These are phyloP conservation scores for Megacollybia marginata DNA, from an alignment of 768 basidiomycete genomes.

Conservation along the genomic window DNA sequence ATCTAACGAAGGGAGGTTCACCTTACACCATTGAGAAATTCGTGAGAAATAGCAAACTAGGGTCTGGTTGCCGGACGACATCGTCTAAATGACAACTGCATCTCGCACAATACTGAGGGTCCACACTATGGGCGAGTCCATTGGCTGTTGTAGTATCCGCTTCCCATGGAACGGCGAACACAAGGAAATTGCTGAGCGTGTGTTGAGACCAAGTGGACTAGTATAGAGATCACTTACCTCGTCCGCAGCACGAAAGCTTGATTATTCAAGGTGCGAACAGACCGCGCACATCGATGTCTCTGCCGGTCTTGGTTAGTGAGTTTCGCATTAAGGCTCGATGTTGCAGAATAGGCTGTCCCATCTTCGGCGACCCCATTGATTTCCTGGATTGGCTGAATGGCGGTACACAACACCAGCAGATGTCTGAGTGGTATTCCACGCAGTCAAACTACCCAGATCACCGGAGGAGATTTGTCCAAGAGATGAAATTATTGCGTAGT, in stretches of 20 bases:
- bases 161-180: neutral
- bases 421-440: conserved; percentile 33
- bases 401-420: conserved; percentile 27
- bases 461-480: conserved; percentile 9
- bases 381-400: conserved; percentile 25
- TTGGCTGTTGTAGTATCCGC: conserved; percentile 10
- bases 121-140: conserved; percentile 25
- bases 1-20: neutral
- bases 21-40: neutral
- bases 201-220: neutral
- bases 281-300: neutral
- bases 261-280: conserved; percentile 1
- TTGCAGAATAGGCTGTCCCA: conserved; percentile 33
- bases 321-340: conserved; percentile 17
- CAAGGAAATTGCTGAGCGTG: neutral
- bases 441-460: conserved; percentile 23
- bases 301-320: conserved; percentile 2
- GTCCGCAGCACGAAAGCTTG: neutral
- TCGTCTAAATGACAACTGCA: conserved; percentile 21
- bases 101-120: conserved; percentile 31
- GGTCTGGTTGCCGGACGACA: conserved; percentile 14
- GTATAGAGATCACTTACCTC: neutral
- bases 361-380: conserved; percentile 40
- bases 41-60: neutral
- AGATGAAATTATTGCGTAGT: conserved; percentile 7